Conservation (phyloP, 345 rosid species). For the Tarenaya hassleriana region DNA sequence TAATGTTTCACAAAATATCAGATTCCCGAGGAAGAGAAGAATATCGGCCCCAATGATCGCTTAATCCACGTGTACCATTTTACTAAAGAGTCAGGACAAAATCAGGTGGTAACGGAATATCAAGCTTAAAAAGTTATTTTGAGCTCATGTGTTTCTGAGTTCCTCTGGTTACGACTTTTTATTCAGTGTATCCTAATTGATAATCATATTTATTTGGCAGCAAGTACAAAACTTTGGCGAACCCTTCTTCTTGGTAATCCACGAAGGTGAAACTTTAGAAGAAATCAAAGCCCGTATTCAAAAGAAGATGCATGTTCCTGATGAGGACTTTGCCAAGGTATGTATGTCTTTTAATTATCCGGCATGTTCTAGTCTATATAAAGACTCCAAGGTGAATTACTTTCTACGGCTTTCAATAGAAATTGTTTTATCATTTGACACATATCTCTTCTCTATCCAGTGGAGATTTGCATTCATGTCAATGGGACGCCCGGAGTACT, state of each 20-base stretch:
- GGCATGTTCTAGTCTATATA: too few relatives aligned
- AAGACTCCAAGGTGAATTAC: too few relatives aligned
- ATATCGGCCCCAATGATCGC: constrained; percentile 74
- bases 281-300: constrained; percentile 72
- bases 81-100: constrained; percentile 61
- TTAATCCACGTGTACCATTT: constrained; percentile 91
- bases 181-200: not conserved
- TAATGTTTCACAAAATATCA: constrained; percentile 36
- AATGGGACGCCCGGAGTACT: constrained; percentile 83
- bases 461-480: constrained; percentile 94
- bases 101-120: constrained; percentile 39
- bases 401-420: too few relatives aligned
- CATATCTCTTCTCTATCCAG: constrained; percentile 32
- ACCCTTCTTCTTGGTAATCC: constrained; percentile 91
- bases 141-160: not conserved
- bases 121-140: not conserved
- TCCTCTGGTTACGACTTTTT: not conserved
- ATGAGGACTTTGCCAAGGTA: constrained; percentile 92
- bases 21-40: constrained; percentile 89
- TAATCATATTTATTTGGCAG: constrained; percentile 33
- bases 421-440: too few relatives aligned
- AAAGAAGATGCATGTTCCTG: constrained; percentile 76
- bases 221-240: constrained; percentile 95
- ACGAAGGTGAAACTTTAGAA: constrained; percentile 80
- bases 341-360: too few relatives aligned